phyloP scores from a whole-genome alignment of 139 green algal genomes.

The Picochlorum sp. region DNA sequence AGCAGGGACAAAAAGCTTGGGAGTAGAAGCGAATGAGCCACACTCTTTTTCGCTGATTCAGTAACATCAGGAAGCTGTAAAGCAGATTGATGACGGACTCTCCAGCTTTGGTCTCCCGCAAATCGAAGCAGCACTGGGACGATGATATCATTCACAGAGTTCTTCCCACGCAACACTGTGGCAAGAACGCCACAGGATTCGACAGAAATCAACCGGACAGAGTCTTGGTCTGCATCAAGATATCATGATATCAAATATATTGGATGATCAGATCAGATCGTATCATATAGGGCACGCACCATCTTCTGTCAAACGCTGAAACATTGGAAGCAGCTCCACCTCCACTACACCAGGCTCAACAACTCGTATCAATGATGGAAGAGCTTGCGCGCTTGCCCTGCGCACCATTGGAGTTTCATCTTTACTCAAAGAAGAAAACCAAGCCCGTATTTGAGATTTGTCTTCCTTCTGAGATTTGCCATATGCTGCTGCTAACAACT shows the following conservation, averaged over 20 bases:
- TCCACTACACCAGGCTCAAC: conserved; percentile 68
- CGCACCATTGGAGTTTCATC: conserved; percentile 99
- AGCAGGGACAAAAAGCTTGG: conserved; percentile 76
- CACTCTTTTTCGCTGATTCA: conserved; percentile 73
- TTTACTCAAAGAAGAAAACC: conserved; percentile 74
- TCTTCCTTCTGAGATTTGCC: conserved; percentile 13
- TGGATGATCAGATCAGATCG: conserved; percentile 8
- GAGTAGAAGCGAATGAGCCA: conserved; percentile 60
- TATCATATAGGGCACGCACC: conserved; percentile 6
- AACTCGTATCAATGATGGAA: conserved; percentile 73
- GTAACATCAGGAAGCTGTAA: conserved; percentile 41
- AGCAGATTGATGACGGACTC: conserved; percentile 95
- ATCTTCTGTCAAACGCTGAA: conserved; percentile 67
- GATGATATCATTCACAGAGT: conserved; percentile 54
- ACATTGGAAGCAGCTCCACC: conserved; percentile 78
- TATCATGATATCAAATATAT: neutral
- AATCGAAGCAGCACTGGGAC: conserved; percentile 68
- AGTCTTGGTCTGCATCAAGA: conserved; percentile 83
- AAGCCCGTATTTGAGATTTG: conserved; percentile 59
- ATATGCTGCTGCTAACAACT: conserved; percentile 84
- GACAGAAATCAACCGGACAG: conserved; percentile 90
- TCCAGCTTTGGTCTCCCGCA: conserved; percentile 91
- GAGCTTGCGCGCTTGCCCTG: conserved; percentile 62
- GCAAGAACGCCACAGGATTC: conserved; percentile 81
- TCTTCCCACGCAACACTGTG: conserved; percentile 55